phyloP scores from a whole-genome alignment of 495 filamentous ascomycete species.

The Tuber borchii region DNA sequence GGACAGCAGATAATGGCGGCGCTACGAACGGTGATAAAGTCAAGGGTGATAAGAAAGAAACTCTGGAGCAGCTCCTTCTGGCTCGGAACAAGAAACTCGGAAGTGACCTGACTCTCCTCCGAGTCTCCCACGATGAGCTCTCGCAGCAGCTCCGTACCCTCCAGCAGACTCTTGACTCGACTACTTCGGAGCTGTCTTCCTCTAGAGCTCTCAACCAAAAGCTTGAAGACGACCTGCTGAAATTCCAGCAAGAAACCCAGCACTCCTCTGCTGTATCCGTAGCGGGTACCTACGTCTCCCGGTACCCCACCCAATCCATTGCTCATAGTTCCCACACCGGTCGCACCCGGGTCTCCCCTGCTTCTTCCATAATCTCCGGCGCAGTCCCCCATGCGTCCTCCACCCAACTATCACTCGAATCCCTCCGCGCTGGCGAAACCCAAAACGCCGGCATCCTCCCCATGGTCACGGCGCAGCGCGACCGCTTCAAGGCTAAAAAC shows the following conservation, averaged over 20 bases:
- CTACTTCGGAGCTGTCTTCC: slow-evolving; percentile 79
- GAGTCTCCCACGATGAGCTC: slow-evolving; percentile 90
- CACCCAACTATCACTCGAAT: slow-evolving; percentile 57
- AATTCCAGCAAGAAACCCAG: slow-evolving; percentile 69
- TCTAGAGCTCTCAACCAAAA: slow-evolving; percentile 76
- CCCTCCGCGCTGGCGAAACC: slow-evolving; percentile 53
- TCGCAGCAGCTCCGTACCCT: slow-evolving; percentile 71
- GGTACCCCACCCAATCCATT: slow-evolving; percentile 65
- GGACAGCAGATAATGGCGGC: slow-evolving; percentile 42
- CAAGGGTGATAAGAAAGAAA: slow-evolving; percentile 63
- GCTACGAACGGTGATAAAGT: slow-evolving; percentile 17
- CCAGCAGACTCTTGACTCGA: slow-evolving; percentile 74
- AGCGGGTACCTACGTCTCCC: slow-evolving; percentile 81
- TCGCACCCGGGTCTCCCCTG: slow-evolving; percentile 73
- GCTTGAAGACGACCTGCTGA: slow-evolving; percentile 84
- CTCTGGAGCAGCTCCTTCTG: slow-evolving; percentile 80
- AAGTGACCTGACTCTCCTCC: slow-evolving; percentile 83
- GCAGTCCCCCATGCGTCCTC: slow-evolving; percentile 62
- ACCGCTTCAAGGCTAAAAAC: slow-evolving; percentile 96
- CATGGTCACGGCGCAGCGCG: slow-evolving; percentile 96
- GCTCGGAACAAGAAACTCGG: slow-evolving; percentile 92
- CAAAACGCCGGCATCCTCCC: slow-evolving; percentile 76
- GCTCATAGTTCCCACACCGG: slow-evolving; percentile 54
- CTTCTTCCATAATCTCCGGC: slow-evolving; percentile 94
- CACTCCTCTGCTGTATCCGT: slow-evolving; percentile 85